phyloP scores from a whole-genome alignment of 495 filamentous ascomycete species.

The Aspergillus kassunensis region DNA sequence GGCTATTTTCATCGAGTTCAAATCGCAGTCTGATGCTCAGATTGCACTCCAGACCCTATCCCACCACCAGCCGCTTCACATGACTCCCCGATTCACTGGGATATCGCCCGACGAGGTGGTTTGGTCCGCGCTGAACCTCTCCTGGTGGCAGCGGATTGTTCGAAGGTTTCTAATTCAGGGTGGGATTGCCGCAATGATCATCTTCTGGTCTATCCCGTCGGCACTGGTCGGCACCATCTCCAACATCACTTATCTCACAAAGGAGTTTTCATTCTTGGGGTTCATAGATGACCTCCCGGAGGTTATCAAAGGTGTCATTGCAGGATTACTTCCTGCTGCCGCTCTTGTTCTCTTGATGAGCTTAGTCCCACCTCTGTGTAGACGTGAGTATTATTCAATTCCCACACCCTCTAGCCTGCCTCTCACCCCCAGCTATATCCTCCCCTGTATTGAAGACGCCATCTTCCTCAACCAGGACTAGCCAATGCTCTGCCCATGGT shows the following conservation, averaged over 20 bases:
- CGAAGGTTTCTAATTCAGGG: slow-evolving; percentile 62
- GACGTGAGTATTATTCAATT: too few relatives aligned
- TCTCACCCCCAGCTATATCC: too few relatives aligned
- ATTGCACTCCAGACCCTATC: slow-evolving; percentile 74
- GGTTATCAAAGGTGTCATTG: slow-evolving; percentile 69
- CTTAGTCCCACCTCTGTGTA: slow-evolving; percentile 77
- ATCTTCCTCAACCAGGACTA: too few relatives aligned
- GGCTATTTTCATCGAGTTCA: slow-evolving; percentile 83
- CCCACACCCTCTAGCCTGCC: too few relatives aligned
- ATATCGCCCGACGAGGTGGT: slow-evolving; percentile 74
- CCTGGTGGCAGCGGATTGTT: slow-evolving; percentile 76
- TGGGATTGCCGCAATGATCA: slow-evolving; percentile 69
- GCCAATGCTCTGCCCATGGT: slow-evolving; percentile 27
- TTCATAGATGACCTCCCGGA: slow-evolving; percentile 69
- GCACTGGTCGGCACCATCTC: slow-evolving; percentile 76
- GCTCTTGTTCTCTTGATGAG: slow-evolving; percentile 80
- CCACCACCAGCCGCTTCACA: slow-evolving; percentile 80
- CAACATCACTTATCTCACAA: slow-evolving; percentile 66
- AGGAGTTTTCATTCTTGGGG: slow-evolving; percentile 55
- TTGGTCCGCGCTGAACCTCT: slow-evolving; percentile 75
- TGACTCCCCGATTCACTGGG: slow-evolving; percentile 78
- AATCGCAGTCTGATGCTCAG: slow-evolving; percentile 73
- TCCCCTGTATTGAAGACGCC: too few relatives aligned
- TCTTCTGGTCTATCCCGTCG: slow-evolving; percentile 91
- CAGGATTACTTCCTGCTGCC: slow-evolving; percentile 73